These are phyloP conservation scores for Trifolium subterraneum DNA, from an alignment of 306 rosid genomes.

Conservation along the genomic window DNA sequence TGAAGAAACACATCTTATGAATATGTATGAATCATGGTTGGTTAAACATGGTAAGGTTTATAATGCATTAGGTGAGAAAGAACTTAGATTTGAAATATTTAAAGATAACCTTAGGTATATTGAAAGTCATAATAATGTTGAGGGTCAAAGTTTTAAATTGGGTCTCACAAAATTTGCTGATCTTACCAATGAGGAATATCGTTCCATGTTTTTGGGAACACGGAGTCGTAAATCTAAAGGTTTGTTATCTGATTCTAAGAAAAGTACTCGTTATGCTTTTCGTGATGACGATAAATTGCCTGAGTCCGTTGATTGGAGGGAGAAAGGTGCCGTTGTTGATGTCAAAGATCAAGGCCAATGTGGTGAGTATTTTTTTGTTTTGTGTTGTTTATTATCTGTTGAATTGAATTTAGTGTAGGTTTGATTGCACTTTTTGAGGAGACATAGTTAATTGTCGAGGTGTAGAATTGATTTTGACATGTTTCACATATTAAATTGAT, in stretches of 20 bases:
- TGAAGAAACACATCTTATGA: conserved; percentile 43
- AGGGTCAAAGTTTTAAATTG: conserved; percentile 46
- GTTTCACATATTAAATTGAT: not conserved
- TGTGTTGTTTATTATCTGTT: not conserved
- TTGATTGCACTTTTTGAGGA: too few species aligned
- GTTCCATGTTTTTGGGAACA: conserved; percentile 55
- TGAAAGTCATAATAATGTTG: conserved; percentile 53
- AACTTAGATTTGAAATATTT: conserved; percentile 67
- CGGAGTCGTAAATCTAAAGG: conserved; percentile 22
- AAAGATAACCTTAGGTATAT: conserved; percentile 70
- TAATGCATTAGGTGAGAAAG: conserved; percentile 77
- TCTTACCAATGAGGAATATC: conserved; percentile 77
- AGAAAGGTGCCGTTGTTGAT: conserved; percentile 68
- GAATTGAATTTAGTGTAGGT: not conserved
- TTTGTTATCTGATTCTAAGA: conserved; percentile 30
- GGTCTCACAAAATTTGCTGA: conserved; percentile 82
- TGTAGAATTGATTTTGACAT: too few species aligned
- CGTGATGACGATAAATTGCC: conserved; percentile 66
- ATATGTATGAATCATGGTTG: conserved; percentile 72
- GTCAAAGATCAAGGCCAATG: conserved; percentile 97
- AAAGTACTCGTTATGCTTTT: conserved; percentile 55
- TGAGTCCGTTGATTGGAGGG: conserved; percentile 73
- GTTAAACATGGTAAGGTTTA: conserved; percentile 65
- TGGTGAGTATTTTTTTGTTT: conserved; percentile 52
- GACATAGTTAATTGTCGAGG: too few species aligned